Evolutionary conservation across 139 green algal species (phyloP), one percentile per base, ranked within the genome.

Genomic region (Pleodorina starrii): DNA sequence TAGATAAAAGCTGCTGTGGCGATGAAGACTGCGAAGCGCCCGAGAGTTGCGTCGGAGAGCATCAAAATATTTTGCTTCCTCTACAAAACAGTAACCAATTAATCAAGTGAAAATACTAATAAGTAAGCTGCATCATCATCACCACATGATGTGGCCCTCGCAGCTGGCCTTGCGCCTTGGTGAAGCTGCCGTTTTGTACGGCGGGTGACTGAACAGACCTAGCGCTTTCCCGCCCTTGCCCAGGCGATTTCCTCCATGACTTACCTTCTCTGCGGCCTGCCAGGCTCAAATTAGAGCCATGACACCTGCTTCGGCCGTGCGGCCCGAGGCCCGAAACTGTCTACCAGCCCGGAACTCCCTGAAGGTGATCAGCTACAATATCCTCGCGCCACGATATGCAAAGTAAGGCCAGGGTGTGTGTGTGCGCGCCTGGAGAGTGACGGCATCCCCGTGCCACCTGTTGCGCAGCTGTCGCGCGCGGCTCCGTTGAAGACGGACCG

Each of bases 1-100:
- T 95, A 96, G 29, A 46, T 48, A 77, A 94, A 96, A 14, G 46
- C 57, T 5, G 81, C 29, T 19, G 74, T 81, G 16, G 42, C 48
- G 5, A 44, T 6, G 25, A 89, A 12, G 5, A 91, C 7, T 1
- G 78, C 10, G 6, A 76, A 0, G 17, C 27, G 57, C 0, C 88
- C 81, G 9, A 68, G 19, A 10, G 0, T 36, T 7, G 79, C 57
- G 40, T 74, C 40, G 16, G 21, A 19, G 5, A 75, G 11, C 79
- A 86, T 86, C 2, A 11, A 25, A 42, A 35, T 66, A 66, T 2
- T 25, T 66, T 4, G 29, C 25, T 66, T 21, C 29, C 29, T 2
- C 10, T 43, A 76, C 32, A 46, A 14, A 76, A 76, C 25, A 76
- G n/a, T n/a, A n/a, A n/a, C n/a, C n/a, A n/a, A n/a, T n/a, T n/a